Evolutionary conservation across 2,329 filamentous ascomycete species (phyloP), one percentile per base, ranked within the genome.

Genomic region (Aspergillus carbonarius): DNA sequence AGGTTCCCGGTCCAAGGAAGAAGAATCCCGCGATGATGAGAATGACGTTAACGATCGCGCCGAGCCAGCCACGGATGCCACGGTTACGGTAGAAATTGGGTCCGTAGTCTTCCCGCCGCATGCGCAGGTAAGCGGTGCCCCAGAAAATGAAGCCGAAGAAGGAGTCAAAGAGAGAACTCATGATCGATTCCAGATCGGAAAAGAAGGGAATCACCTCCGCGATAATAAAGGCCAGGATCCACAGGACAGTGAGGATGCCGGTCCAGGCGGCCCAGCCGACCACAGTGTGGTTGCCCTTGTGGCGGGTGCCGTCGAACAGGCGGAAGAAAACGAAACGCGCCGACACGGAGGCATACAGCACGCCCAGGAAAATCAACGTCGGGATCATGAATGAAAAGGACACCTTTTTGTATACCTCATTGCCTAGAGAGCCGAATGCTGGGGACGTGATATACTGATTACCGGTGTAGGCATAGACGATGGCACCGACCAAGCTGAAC

Each of bases 331-430:
- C 80, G 78, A 97, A 96, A 30, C 93, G 89, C 0, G 90, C 89
- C 4, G 91, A 93, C 1, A 97, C 91, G 0, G 91, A 95, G 13
- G 93, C 92, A 72, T 97, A 97, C 17, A 97, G 77, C 0, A 96
- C 91, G 7, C 93, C 93, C 4, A 97, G 78, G 79, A 97, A 97
- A 70, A 97, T 92, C 64, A 97, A 83, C 0, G 93, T 97, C 0
- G 93, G 93, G 32, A 97, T 89, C 92, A 96, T 96, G 79, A 97
- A 96, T 12, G 89, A 92, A 76, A 96, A 97, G 0, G 91, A 85
- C 2, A 95, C 83, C 79, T 96, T 96, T 79, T 95, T 92, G 78
- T 88, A 95, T 1, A 88, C 63, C 18, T 85, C 81, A 48, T 90
- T 85, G 42, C 89, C 83, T 20, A 97, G 80, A 1, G 91, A 93